Conservation (phyloP, 2,329 filamentous ascomycete species). For the Aureobasidium zeae region DNA sequence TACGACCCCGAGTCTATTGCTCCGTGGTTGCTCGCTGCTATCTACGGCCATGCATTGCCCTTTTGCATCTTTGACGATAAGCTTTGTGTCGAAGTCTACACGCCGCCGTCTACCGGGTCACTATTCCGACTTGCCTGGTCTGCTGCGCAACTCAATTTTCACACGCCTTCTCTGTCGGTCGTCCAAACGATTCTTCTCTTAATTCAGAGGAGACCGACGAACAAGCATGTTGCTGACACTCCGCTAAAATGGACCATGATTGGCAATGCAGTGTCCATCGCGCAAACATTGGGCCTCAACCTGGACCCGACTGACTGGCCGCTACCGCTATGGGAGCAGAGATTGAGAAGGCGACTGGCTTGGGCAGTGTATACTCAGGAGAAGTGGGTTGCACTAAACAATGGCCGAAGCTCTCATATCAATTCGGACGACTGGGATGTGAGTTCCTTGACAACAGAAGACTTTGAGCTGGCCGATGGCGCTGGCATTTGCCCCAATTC, state of each 20-base stretch:
- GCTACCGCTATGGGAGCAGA: conserved; percentile 54
- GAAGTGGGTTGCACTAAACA: conserved; percentile 50
- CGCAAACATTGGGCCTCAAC: conserved; percentile 51
- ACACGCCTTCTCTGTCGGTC: conserved; percentile 26
- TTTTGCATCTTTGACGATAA: conserved; percentile 38
- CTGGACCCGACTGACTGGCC: conserved; percentile 54
- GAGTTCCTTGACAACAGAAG: conserved; percentile 34
- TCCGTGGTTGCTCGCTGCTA: conserved; percentile 33
- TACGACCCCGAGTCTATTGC: conserved; percentile 28
- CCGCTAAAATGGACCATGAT: conserved; percentile 29
- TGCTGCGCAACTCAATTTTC: conserved; percentile 24
- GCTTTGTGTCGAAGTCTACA: conserved; percentile 29
- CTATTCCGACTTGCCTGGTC: conserved; percentile 28
- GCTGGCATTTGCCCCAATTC: background rate
- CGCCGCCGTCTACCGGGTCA: conserved; percentile 26
- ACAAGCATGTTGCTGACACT: conserved; percentile 28
- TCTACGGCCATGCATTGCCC: conserved; percentile 38
- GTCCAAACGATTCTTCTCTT: conserved; percentile 27
- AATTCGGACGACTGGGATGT: conserved; percentile 48
- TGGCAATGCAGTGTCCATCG: conserved; percentile 40
- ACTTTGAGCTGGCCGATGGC: conserved; percentile 32
- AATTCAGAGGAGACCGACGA: conserved; percentile 27
- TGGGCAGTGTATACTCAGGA: conserved; percentile 61
- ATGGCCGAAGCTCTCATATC: conserved; percentile 50
- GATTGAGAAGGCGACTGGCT: conserved; percentile 50